Conservation (phyloP, 208 protist genomes). For the Wallacemonas sp. region DNA sequence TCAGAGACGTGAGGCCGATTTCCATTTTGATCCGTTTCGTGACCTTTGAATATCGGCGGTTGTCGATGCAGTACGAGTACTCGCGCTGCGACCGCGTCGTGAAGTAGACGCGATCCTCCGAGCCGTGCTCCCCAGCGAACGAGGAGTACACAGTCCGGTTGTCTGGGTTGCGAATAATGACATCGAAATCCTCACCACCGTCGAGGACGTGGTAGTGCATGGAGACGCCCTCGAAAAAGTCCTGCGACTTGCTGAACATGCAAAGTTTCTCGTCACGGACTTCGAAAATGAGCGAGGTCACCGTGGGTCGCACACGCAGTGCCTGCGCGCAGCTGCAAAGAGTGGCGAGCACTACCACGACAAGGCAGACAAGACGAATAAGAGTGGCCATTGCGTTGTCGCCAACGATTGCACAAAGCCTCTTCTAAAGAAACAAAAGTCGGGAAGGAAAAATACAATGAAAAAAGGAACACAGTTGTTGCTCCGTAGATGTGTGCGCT, state of each 20-base stretch:
- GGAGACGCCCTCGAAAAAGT: constrained; percentile 65
- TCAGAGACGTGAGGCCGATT: constrained; percentile 70
- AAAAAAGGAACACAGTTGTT: too few relatives aligned
- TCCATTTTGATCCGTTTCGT: constrained; percentile 71
- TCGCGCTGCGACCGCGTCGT: constrained; percentile 57
- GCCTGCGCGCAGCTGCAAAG: constrained; percentile 13
- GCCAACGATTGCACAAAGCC: neutral
- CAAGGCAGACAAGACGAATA: neutral
- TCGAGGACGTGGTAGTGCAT: constrained; percentile 76
- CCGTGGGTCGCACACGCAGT: constrained; percentile 59
- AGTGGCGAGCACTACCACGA: neutral
- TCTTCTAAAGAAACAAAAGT: neutral
- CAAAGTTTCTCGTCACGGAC: constrained; percentile 74
- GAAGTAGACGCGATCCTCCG: constrained; percentile 78
- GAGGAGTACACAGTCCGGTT: constrained; percentile 70
- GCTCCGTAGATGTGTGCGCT: too few relatives aligned
- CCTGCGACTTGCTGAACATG: constrained; percentile 56
- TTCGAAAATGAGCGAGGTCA: constrained; percentile 49
- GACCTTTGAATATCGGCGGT: constrained; percentile 45
- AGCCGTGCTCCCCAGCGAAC: constrained; percentile 72
- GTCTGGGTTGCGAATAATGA: constrained; percentile 58
- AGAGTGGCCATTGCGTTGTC: neutral
- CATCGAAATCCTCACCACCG: constrained; percentile 73
- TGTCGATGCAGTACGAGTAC: constrained; percentile 86
- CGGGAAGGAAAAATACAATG: constrained; percentile 5